Percentiles rank a stretch among this genome's conserved stretches.
These are phyloP conservation scores for Botrytis byssoidea DNA, from an alignment of 2,329 filamentous ascomycete genomes.

Conservation along the genomic window DNA sequence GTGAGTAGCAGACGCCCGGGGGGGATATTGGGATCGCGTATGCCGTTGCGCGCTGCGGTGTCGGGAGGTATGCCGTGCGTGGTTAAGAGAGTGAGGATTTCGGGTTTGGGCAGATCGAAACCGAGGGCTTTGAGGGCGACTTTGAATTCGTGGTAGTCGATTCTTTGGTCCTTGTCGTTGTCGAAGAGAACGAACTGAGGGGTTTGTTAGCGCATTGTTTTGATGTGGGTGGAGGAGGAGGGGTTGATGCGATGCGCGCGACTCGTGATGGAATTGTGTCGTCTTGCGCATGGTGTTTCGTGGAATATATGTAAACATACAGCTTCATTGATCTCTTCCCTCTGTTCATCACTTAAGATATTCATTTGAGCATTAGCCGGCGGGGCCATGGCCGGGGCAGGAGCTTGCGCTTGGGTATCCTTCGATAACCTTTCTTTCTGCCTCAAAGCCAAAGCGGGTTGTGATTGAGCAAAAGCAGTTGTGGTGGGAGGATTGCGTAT, in stretches of 20 bases:
- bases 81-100: conserved; percentile 78
- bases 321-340: conserved; percentile 90
- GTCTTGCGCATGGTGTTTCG: background rate
- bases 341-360: conserved; percentile 78
- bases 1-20: conserved; percentile 60
- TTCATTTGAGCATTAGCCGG: conserved; percentile 29
- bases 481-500: conserved; percentile 39
- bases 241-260: background rate
- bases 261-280: background rate
- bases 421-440: conserved; percentile 38
- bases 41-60: conserved; percentile 49
- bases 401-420: conserved; percentile 23
- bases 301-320: conserved; percentile 53
- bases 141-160: conserved; percentile 98
- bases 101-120: conserved; percentile 84
- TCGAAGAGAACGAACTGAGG: conserved; percentile 88
- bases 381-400: conserved; percentile 18
- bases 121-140: conserved; percentile 94
- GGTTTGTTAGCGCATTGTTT: conserved; percentile 8
- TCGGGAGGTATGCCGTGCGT: conserved; percentile 65
- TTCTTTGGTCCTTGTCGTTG: conserved; percentile 87
- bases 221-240: conserved; percentile 8
- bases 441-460: conserved; percentile 28
- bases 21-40: conserved; percentile 54
- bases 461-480: conserved; percentile 40